Evolutionary conservation across 768 basidiomycete genomes (phyloP), one percentile per base, ranked within the genome.

Genomic region (Exsudoporus frostii): DNA sequence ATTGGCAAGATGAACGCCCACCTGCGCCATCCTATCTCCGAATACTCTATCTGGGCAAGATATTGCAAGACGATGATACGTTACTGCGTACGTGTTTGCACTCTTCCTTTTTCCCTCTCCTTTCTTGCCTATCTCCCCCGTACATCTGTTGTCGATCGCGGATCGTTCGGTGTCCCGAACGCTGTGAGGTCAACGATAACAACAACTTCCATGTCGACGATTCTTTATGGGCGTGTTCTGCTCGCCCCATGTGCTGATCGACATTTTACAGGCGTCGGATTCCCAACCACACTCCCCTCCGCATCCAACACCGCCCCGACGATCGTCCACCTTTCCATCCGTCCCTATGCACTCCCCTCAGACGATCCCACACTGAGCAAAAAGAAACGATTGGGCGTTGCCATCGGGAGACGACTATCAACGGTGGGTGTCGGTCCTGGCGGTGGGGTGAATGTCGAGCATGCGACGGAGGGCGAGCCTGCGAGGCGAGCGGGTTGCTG

Each of bases 41-140:
- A 19, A 79, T 92, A 34, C 73, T 91, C 1, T 85, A 91, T 66
- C 72, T 90, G 6, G 90, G 90, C 34, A 84, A 83, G 68, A 85
- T 92, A 65, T 69, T 90, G n/a, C 88, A 90, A 63, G 90, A 92
- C 62, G 90, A 92, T 29, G 89, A 91, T 50, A 87, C 85, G 2
- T 74, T 92, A 15, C 67, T 75, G 17, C 79, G 88, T 89, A 58
- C 62, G 84, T 74, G 4, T 48, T 25, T 25, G 15, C 7, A 14
- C 5, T 32, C 17, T 19, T 19, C 19, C 4, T 15, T 25, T 5
- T 36, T n/a, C 25, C n/a, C 13, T 44, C n/a, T 22, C 25, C 24
- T 30, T 17, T 7, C 7, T n/a, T 25, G 17, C 19, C 19, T 36
- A 17, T 20, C 19, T 47, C 27, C 27, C 15, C 24, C 30, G 7